Conservation (phyloP, 768 basidiomycete species). For the Mycena chlorophos region DNA sequence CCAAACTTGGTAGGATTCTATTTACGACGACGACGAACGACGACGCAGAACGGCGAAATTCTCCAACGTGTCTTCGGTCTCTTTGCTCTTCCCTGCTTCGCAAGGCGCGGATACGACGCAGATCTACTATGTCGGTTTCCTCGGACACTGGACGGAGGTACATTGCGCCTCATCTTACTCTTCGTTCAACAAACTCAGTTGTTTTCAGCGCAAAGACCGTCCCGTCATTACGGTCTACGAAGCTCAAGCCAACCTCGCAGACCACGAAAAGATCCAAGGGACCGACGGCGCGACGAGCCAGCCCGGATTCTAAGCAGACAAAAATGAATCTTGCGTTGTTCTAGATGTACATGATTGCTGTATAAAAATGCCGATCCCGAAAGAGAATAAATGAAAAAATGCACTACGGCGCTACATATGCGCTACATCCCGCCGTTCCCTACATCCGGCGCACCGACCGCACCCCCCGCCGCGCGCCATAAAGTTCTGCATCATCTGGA, state of each 20-base stretch:
- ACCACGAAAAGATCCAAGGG: constrained; percentile 87
- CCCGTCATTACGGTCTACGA: constrained; percentile 89
- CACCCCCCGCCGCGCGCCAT: constrained; percentile 32
- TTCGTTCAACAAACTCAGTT: neutral
- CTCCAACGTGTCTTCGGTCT: constrained; percentile 76
- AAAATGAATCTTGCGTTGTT: neutral
- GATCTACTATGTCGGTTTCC: constrained; percentile 83
- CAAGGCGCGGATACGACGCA: constrained; percentile 77
- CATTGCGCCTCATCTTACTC: constrained; percentile 6
- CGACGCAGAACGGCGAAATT: constrained; percentile 77
- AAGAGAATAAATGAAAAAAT: constrained; percentile 6
- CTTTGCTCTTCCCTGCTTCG: constrained; percentile 77
- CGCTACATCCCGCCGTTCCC: constrained; percentile 11
- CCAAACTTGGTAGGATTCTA: too few species aligned
- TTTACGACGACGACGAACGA: neutral
- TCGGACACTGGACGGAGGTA: constrained; percentile 81
- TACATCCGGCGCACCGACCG: constrained; percentile 33
- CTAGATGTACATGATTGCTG: constrained; percentile 1
- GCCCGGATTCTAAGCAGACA: constrained; percentile 35
- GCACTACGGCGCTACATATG: constrained; percentile 10
- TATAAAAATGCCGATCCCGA: neutral
- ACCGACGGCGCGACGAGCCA: constrained; percentile 59
- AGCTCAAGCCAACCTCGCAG: constrained; percentile 80
- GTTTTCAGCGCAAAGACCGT: constrained; percentile 64
- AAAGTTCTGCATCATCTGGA: constrained; percentile 46